Conservation (phyloP, 805 yeast species). For the Teunomyces cretensis region DNA sequence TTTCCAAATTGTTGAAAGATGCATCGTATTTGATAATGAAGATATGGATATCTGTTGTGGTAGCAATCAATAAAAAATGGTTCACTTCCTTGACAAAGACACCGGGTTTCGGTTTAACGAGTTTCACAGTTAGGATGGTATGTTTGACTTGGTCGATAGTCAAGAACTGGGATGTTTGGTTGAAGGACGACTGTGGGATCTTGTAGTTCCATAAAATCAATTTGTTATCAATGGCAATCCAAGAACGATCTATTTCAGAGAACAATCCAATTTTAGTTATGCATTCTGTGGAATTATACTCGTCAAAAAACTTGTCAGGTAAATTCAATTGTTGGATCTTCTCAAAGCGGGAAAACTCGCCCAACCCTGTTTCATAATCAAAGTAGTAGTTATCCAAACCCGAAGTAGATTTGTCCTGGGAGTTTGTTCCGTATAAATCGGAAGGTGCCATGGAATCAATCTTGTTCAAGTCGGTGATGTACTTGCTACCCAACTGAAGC, state of each 20-base stretch:
- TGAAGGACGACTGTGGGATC: conserved; percentile 49
- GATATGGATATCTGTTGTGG: conserved; percentile 75
- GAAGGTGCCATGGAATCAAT: conserved; percentile 59
- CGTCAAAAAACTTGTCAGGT: conserved; percentile 79
- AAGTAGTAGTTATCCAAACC: conserved; percentile 66
- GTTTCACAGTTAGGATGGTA: conserved; percentile 69
- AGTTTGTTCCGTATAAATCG: conserved; percentile 54
- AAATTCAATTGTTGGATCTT: conserved; percentile 64
- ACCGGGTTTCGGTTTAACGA: conserved; percentile 79
- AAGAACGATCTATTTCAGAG: conserved; percentile 74
- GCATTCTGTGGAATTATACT: conserved; percentile 64
- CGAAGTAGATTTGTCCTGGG: conserved; percentile 46
- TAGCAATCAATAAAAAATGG: conserved; percentile 71
- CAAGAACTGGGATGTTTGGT: conserved; percentile 55
- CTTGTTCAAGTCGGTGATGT: conserved; percentile 56
- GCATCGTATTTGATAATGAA: conserved; percentile 63
- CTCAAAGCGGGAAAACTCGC: conserved; percentile 72
- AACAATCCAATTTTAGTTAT: conserved; percentile 80
- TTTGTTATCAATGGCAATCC: conserved; percentile 83
- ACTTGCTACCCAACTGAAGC: conserved; percentile 60
- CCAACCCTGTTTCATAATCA: conserved; percentile 43
- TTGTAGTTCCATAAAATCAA: conserved; percentile 83
- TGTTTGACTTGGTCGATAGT: conserved; percentile 81
- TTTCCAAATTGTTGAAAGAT: conserved; percentile 50
- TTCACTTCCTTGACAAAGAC: conserved; percentile 79